phyloP scores from a whole-genome alignment of 139 green algal species.

The Chlamydomonas urium region DNA sequence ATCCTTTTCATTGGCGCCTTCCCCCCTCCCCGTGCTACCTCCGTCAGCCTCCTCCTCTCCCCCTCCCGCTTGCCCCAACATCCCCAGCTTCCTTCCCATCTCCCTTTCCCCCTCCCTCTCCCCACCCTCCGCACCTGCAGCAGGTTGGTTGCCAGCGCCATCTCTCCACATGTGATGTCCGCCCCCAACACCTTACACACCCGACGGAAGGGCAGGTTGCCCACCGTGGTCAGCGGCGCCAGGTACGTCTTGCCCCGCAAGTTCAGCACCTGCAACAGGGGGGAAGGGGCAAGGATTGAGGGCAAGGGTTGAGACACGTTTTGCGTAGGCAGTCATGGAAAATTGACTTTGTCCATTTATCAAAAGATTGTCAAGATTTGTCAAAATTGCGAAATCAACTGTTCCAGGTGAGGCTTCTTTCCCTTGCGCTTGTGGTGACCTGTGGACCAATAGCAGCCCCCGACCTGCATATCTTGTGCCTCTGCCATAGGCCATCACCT shows the following conservation, averaged over 20 bases:
- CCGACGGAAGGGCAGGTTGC: conserved; percentile 94
- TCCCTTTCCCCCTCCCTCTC: no score
- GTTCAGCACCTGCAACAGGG: conserved; percentile 50
- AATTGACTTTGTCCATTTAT: neutral
- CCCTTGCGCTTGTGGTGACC: neutral
- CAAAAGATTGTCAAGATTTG: neutral
- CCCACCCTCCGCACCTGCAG: conserved; percentile 59
- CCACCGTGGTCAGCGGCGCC: conserved; percentile 93
- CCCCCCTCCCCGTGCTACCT: no score
- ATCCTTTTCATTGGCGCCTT: no score
- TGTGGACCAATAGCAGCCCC: no score
- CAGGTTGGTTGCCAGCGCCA: conserved; percentile 94
- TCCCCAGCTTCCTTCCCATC: no score
- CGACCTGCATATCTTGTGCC: neutral
- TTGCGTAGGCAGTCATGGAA: neutral
- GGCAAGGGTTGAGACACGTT: neutral
- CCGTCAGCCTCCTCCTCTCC: no score
- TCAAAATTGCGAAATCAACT: neutral
- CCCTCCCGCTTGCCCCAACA: no score
- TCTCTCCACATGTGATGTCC: conserved; percentile 90
- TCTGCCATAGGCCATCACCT: neutral
- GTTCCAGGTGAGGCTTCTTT: neutral
- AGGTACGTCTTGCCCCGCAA: conserved; percentile 86
- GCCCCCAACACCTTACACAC: conserved; percentile 84
- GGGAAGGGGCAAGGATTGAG: neutral